These are phyloP conservation scores for Candida freyschussii DNA, from an alignment of 1,139 yeast species.

Conservation along the genomic window DNA sequence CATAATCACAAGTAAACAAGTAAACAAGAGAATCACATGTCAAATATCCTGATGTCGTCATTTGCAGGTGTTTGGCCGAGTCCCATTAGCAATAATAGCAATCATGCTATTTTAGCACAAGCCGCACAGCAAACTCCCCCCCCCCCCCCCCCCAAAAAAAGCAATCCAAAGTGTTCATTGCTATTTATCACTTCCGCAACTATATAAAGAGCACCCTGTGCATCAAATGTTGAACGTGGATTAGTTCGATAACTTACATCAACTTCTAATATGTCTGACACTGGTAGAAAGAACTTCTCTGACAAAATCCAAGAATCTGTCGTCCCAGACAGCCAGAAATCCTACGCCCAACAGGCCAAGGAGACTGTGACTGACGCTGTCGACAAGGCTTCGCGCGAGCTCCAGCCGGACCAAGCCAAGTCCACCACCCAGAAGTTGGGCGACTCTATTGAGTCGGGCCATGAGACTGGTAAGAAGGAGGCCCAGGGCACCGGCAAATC, in stretches of 20 bases:
- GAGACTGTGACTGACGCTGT: constrained; percentile 61
- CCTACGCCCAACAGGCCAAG: constrained; percentile 60
- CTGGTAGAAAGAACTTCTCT: constrained; percentile 70
- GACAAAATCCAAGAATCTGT: constrained; percentile 63
- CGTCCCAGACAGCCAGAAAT: constrained; percentile 72
- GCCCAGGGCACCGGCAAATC: constrained; percentile 33
- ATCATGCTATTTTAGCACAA: no score
- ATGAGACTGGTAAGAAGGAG: constrained; percentile 42
- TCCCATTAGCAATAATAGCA: no score
- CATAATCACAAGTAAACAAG: no score
- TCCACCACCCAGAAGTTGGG: constrained; percentile 61
- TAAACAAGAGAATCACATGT: no score
- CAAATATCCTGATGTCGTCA: no score
- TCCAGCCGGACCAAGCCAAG: constrained; percentile 63
- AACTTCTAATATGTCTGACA: constrained; percentile 53
- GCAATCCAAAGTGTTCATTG: no score
- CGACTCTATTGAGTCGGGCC: constrained; percentile 50
- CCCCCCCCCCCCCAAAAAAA: no score
- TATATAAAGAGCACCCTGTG: background rate
- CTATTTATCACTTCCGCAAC: no score
- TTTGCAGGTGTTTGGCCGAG: no score
- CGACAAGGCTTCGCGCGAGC: constrained; percentile 57
- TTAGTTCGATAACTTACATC: no score
- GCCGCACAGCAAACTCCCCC: no score
- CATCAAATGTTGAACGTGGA: background rate